phyloP scores from a whole-genome alignment of 2,329 filamentous ascomycete genomes.

The Colletotrichum theobromicola region DNA sequence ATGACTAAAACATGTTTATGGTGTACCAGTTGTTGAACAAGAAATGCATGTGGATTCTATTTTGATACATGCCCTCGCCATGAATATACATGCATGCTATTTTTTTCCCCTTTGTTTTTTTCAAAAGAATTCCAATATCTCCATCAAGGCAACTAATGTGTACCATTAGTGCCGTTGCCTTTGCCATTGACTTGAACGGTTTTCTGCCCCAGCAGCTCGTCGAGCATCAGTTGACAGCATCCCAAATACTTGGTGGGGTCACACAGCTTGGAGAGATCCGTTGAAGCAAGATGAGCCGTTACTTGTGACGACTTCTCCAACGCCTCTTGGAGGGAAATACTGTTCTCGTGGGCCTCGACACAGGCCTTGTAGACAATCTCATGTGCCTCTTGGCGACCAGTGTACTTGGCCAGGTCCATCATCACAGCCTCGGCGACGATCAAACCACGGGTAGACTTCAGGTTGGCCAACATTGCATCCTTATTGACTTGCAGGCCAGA shows the following conservation, averaged over 20 bases:
- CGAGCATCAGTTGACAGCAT: conserved; percentile 21
- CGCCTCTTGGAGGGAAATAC: conserved; percentile 46
- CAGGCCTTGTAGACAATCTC: conserved; percentile 63
- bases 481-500: conserved; percentile 55
- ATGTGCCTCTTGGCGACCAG: conserved; percentile 58
- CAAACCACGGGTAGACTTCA: conserved; percentile 54
- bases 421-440: conserved; percentile 66
- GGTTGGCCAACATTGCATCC: conserved; percentile 53
- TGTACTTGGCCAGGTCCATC: conserved; percentile 60
- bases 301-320: conserved; percentile 44
- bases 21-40: neutral
- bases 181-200: neutral
- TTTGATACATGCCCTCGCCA: neutral
- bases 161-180: neutral
- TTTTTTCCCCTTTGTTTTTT: neutral
- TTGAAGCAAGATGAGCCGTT: conserved; percentile 38
- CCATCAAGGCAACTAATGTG: too few species aligned
- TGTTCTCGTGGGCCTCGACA: conserved; percentile 50
- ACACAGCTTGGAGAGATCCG: conserved; percentile 27
- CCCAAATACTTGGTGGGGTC: conserved; percentile 21
- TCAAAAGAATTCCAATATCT: too few species aligned
- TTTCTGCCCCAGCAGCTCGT: conserved; percentile 9
- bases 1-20: neutral
- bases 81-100: neutral
- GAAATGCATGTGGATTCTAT: neutral